Percentiles rank a stretch among this genome's conserved stretches.
These are phyloP conservation scores for Pestalotiopsis sp. DNA, from an alignment of 2,329 filamentous ascomycete species.

Conservation along the genomic window DNA sequence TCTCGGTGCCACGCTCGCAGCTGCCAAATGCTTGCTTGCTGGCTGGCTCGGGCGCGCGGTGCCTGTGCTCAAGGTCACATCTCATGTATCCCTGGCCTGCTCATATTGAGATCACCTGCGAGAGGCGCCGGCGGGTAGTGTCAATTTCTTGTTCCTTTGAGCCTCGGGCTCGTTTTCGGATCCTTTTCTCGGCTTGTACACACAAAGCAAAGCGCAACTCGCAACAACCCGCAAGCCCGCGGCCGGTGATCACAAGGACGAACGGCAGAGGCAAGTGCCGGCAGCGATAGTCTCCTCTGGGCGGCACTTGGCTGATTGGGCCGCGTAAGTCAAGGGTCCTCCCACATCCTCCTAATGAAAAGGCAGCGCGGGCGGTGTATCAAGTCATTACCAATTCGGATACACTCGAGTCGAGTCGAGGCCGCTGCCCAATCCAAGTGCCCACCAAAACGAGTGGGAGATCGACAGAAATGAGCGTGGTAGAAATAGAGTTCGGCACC, in stretches of 20 bases:
- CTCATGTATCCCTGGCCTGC: neutral
- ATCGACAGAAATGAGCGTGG: slow-evolving; percentile 5
- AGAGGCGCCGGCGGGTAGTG: neutral
- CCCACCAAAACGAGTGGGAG: neutral
- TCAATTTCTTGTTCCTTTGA: neutral
- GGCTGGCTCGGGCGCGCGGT: neutral
- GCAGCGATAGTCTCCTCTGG: neutral
- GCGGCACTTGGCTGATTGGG: neutral
- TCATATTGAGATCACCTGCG: neutral
- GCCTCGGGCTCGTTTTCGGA: neutral
- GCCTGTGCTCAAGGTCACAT: neutral
- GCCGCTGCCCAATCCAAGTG: neutral
- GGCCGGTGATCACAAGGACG: neutral
- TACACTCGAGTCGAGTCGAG: neutral
- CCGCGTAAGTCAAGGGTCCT: slow-evolving; percentile 7
- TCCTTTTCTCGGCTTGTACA: neutral
- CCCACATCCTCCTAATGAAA: neutral
- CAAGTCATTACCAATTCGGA: neutral
- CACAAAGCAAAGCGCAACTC: neutral
- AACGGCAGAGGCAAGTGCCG: neutral
- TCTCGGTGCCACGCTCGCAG: too few relatives aligned
- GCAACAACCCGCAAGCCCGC: neutral
- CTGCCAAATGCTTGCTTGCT: too few relatives aligned
- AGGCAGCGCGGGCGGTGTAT: neutral
- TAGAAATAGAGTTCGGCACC: slow-evolving; percentile 4